Evolutionary conservation across 1,284 basidiomycete genomes (phyloP).

Genomic region (Butyriboletus pseudospeciosus): DNA sequence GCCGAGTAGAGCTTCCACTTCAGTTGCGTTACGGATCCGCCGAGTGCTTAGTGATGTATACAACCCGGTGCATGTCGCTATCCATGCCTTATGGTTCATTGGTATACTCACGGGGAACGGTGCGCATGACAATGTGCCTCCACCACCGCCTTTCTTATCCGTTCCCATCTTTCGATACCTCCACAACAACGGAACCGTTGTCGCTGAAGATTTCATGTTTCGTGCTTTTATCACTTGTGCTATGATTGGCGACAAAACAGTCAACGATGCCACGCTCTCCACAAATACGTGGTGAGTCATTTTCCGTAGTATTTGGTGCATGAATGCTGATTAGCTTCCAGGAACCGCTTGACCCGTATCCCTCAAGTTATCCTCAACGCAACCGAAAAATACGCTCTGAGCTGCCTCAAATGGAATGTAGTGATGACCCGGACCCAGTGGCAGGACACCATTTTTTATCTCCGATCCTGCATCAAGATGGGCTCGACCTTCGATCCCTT

Average conservation of each 20-base stretch:
- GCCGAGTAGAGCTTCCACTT: not conserved
- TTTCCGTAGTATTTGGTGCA: not conserved
- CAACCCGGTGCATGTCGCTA: slow-evolving; percentile 33
- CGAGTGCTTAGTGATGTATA: slow-evolving; percentile 16
- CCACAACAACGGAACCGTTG: slow-evolving; percentile 23
- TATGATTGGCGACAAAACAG: slow-evolving; percentile 53
- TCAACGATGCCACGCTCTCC: slow-evolving; percentile 49
- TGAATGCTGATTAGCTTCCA: slow-evolving; percentile 13
- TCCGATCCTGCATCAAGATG: slow-evolving; percentile 31
- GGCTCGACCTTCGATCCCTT: slow-evolving; percentile 29
- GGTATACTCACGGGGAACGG: slow-evolving; percentile 24
- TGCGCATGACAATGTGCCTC: not conserved
- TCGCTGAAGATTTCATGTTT: slow-evolving; percentile 35
- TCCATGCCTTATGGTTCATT: slow-evolving; percentile 52
- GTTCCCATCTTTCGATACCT: slow-evolving; percentile 31
- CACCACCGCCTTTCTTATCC: slow-evolving; percentile 22
- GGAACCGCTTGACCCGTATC: slow-evolving; percentile 30
- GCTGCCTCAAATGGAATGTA: slow-evolving; percentile 28
- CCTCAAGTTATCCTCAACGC: slow-evolving; percentile 28
- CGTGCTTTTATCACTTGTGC: slow-evolving; percentile 44
- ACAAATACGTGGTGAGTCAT: slow-evolving; percentile 41
- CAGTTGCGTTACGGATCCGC: slow-evolving; percentile 19
- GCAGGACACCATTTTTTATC: slow-evolving; percentile 22
- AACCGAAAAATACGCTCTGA: slow-evolving; percentile 29
- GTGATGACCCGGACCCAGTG: slow-evolving; percentile 24